Evolutionary conservation across 768 basidiomycete genomes (phyloP).

Genomic region (Clathrus columnatus): DNA sequence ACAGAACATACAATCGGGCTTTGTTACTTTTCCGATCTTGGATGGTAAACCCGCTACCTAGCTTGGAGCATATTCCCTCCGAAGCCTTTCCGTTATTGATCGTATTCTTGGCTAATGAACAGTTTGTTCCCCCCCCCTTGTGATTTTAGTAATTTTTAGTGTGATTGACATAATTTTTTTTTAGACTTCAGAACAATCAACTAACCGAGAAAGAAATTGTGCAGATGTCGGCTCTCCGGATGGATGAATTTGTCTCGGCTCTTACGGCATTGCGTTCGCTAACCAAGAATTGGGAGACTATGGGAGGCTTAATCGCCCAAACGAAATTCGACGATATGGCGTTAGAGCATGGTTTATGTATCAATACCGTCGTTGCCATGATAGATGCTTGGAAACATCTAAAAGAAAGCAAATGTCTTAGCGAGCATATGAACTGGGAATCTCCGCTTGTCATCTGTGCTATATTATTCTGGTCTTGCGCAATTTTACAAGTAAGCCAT

Average conservation of each 20-base stretch:
- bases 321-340: slow-evolving; percentile 7
- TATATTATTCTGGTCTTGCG: slow-evolving; percentile 9
- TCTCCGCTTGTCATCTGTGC: slow-evolving; percentile 7
- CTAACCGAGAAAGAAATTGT: neutral
- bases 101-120: neutral
- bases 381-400: slow-evolving; percentile 1
- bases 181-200: neutral
- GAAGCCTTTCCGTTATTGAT: neutral
- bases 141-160: neutral
- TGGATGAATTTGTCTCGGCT: neutral
- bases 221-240: neutral
- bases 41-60: neutral
- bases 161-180: neutral
- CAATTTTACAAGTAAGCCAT: slow-evolving; percentile 6
- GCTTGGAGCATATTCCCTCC: neutral
- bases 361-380: slow-evolving; percentile 1
- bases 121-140: slow-evolving; percentile 1
- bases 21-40: slow-evolving; percentile 3
- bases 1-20: neutral
- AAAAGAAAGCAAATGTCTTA: slow-evolving; percentile 2
- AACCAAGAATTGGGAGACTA: neutral
- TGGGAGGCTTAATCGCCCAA: neutral
- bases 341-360: slow-evolving; percentile 5
- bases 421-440: slow-evolving; percentile 7
- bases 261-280: neutral